These are phyloP conservation scores for Sugiyamaella lignohabitans DNA, from an alignment of 805 yeast genomes.

Conservation along the genomic window DNA sequence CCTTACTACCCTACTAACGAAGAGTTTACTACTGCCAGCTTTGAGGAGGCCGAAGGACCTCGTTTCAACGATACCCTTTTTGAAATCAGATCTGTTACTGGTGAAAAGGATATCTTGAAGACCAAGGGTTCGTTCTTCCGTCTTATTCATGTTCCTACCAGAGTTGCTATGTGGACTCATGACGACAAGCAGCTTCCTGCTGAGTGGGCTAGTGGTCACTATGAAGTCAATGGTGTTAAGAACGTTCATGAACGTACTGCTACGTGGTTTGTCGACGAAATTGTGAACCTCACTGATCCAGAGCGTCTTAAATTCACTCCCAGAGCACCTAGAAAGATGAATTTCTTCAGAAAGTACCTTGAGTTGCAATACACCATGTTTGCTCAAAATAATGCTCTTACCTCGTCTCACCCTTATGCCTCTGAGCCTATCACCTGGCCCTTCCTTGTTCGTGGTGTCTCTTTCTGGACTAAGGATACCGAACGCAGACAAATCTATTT, in stretches of 20 bases:
- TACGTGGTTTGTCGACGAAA: constrained; percentile 69
- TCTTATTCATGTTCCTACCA: constrained; percentile 74
- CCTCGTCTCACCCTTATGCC: constrained; percentile 91
- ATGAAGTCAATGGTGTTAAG: constrained; percentile 93
- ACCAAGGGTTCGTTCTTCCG: constrained; percentile 50
- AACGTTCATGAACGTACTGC: constrained; percentile 61
- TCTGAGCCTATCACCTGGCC: constrained; percentile 94
- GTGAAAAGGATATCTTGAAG: constrained; percentile 48
- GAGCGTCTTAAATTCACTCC: constrained; percentile 48
- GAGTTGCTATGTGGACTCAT: constrained; percentile 93
- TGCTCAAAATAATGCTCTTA: constrained; percentile 79
- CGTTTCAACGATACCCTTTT: constrained; percentile 72
- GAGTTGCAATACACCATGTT: constrained; percentile 88
- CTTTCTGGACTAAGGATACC: constrained; percentile 77
- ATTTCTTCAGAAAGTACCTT: constrained; percentile 82
- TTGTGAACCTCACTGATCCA: constrained; percentile 55
- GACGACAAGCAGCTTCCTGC: constrained; percentile 68
- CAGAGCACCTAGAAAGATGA: constrained; percentile 37
- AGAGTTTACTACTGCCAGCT: constrained; percentile 73
- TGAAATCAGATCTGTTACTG: constrained; percentile 56
- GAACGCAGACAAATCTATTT: constrained; percentile 67
- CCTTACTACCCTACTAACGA: constrained; percentile 89
- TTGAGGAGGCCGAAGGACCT: constrained; percentile 49
- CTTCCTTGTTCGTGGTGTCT: constrained; percentile 77
- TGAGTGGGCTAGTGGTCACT: constrained; percentile 85